phyloP scores from a whole-genome alignment of 2,329 filamentous ascomycete species.

The Trichothecium roseum region DNA sequence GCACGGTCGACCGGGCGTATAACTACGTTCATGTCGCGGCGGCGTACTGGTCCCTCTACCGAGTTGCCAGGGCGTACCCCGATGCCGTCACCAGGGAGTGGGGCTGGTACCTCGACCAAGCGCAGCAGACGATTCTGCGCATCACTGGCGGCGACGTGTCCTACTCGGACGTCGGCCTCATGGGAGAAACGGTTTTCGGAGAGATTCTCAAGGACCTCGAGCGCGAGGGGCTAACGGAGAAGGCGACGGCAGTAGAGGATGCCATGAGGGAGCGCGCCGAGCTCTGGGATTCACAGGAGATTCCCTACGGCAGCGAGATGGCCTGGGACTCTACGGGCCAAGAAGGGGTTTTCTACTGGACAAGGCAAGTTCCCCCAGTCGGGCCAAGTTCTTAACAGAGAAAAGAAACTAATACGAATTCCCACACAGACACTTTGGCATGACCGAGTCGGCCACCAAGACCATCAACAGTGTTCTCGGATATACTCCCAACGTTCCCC shows the following conservation, averaged over 20 bases:
- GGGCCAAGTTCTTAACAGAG: background rate
- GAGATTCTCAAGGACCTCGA: slow-evolving; percentile 40
- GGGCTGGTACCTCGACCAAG: slow-evolving; percentile 45
- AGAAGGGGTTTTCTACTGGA: slow-evolving; percentile 51
- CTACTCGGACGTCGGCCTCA: slow-evolving; percentile 38
- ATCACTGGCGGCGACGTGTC: slow-evolving; percentile 25
- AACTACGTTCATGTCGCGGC: slow-evolving; percentile 48
- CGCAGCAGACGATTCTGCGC: slow-evolving; percentile 37
- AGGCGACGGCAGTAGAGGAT: slow-evolving; percentile 28
- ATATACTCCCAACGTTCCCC: slow-evolving; percentile 45
- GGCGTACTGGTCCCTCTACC: slow-evolving; percentile 48
- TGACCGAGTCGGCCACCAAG: slow-evolving; percentile 32
- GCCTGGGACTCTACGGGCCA: slow-evolving; percentile 54
- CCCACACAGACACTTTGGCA: slow-evolving; percentile 33
- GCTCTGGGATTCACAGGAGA: slow-evolving; percentile 36
- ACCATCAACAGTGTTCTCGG: slow-evolving; percentile 42
- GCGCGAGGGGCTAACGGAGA: slow-evolving; percentile 29
- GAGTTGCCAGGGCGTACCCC: slow-evolving; percentile 38
- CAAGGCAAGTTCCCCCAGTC: slow-evolving; percentile 22
- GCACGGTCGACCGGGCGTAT: slow-evolving; percentile 40
- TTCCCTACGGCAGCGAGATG: slow-evolving; percentile 51
- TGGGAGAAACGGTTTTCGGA: slow-evolving; percentile 50
- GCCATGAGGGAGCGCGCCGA: slow-evolving; percentile 38
- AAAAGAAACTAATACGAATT: background rate
- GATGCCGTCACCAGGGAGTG: slow-evolving; percentile 30